A percentile compares a stretch with the other conserved stretches of the same genome.
phyloP scores from a whole-genome alignment of 148 eudicot genomes.

The Euryodendron excelsum region DNA sequence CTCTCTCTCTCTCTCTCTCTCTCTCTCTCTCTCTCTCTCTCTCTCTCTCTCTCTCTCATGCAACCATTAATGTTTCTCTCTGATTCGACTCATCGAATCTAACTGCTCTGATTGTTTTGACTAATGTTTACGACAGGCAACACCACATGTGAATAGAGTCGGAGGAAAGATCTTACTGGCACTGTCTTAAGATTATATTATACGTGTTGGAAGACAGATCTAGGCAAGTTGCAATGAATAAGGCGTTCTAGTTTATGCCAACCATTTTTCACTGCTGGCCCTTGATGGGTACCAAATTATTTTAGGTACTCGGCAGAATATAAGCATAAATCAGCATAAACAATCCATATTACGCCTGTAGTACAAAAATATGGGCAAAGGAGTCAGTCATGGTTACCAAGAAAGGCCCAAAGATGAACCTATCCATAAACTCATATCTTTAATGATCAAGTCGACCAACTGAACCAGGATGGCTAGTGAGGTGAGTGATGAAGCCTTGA shows the following conservation, averaged over 20 bases:
- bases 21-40: too few species aligned
- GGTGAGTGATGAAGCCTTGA: not conserved
- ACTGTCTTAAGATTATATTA: conserved; percentile 1
- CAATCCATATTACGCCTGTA: not conserved
- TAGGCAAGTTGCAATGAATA: conserved; percentile 1
- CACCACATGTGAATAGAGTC: not conserved
- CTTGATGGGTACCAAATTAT: not conserved
- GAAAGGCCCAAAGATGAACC: not conserved
- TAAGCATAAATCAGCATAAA: not conserved
- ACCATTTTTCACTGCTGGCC: not conserved
- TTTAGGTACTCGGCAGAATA: not conserved
- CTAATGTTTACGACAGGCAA: not conserved
- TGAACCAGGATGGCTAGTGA: not conserved
- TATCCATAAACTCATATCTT: too few species aligned
- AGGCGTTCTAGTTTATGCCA: not conserved
- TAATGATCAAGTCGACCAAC: not conserved
- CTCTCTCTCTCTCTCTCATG: too few species aligned
- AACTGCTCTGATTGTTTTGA: not conserved
- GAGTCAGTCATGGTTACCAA: not conserved
- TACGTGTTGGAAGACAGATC: not conserved
- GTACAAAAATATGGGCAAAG: not conserved
- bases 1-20: too few species aligned
- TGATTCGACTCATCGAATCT: not conserved
- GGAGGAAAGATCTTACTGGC: not conserved
- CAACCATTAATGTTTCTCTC: too few species aligned